Conservation (phyloP, 805 yeast genomes). For the Candida stauntonica region DNA sequence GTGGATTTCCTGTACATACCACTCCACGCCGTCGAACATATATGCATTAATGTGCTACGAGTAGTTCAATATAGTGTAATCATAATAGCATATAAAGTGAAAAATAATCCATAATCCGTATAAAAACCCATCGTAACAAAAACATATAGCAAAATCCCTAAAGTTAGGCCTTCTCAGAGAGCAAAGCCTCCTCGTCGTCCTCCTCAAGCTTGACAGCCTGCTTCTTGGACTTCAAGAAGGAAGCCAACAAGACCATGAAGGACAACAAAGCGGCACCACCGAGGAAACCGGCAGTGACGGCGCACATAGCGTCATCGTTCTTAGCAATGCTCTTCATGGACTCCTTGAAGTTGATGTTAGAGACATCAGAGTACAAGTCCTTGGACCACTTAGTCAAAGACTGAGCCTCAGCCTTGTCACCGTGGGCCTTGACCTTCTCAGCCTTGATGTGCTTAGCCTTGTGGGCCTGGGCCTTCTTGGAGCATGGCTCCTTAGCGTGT, state of each 20-base stretch:
- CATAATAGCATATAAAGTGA: no score
- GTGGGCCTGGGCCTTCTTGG: constrained; percentile 3
- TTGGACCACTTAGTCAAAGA: constrained; percentile 9
- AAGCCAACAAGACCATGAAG: constrained; percentile 4
- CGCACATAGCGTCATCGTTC: constrained; percentile 11
- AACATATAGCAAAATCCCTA: background rate
- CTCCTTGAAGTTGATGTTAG: constrained; percentile 14
- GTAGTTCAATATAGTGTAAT: no score
- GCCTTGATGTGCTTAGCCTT: no score
- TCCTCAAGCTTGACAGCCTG: constrained; percentile 1
- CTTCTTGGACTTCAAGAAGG: constrained; percentile 2
- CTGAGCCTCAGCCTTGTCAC: background rate
- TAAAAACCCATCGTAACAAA: no score
- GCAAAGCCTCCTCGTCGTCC: constrained; percentile 7
- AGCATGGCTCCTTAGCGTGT: constrained; percentile 4
- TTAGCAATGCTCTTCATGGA: constrained; percentile 10
- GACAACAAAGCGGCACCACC: constrained; percentile 8
- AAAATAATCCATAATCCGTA: no score
- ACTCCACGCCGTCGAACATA: no score
- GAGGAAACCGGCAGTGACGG: constrained; percentile 9
- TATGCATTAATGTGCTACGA: no score
- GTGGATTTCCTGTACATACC: no score
- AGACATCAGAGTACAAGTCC: constrained; percentile 14
- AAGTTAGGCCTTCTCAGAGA: constrained; percentile 11
- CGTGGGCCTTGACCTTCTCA: background rate